Conservation (phyloP, 768 basidiomycete genomes). For the Tephrocybe rancida region DNA sequence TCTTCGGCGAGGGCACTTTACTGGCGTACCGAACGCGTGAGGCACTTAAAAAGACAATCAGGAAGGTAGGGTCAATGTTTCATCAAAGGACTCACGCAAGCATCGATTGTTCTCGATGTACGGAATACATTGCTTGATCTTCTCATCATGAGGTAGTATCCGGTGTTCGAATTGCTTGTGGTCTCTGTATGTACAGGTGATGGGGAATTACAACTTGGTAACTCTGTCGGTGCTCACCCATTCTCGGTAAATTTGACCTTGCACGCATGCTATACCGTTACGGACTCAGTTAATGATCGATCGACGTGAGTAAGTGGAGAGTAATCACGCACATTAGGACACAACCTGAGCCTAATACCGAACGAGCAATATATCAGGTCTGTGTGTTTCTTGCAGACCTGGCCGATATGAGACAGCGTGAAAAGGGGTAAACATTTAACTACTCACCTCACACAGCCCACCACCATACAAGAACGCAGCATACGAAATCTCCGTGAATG, state of each 20-base stretch:
- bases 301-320: background rate
- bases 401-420: background rate
- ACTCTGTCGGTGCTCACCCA: conserved; percentile 3
- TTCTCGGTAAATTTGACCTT: background rate
- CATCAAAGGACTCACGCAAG: conserved; percentile 9
- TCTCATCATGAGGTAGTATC: background rate
- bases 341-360: conserved; percentile 47
- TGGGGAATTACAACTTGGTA: background rate
- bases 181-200: background rate
- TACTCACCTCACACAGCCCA: conserved; percentile 56
- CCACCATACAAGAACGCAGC: conserved; percentile 66
- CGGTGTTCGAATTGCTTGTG: background rate
- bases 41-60: no score
- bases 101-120: conserved; percentile 3
- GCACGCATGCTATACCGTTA: conserved; percentile 4
- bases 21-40: background rate
- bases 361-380: conserved; percentile 47
- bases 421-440: background rate
- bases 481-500: conserved; percentile 58
- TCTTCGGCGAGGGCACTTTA: background rate
- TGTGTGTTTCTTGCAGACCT: conserved; percentile 43
- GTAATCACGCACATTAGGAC: conserved; percentile 30
- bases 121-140: conserved; percentile 3
- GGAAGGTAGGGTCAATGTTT: no score
- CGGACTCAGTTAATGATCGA: background rate